Evolutionary conservation across 2,329 filamentous ascomycete species (phyloP), one percentile per base, ranked within the genome.

Genomic region (Nothophoma quercina): DNA sequence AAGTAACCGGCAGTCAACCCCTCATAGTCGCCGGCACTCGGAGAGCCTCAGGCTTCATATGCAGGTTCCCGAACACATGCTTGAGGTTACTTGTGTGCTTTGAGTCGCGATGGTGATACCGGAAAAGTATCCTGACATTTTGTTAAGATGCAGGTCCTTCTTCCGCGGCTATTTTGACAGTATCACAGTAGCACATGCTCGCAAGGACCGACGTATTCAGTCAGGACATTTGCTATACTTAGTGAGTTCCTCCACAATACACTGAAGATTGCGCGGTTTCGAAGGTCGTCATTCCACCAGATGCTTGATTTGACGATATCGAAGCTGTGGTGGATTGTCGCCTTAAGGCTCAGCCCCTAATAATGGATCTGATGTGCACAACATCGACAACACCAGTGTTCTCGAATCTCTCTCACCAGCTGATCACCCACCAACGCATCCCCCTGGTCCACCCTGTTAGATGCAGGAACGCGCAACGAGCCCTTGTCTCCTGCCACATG

Each of bases 391-490:
- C 22, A 16, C 30, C 25, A n/a, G 22, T 10, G 44, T 32, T 54
- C 45, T 54, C 45, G 51, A 55, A 34, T 28, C 22, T n/a, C 22
- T n/a, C 22, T 22, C 23, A 26, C 28, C 39, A 19, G 33, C 33
- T 39, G 40, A 49, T 49, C 51, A 30, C 29, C 42, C 45, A 35
- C 51, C 51, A 41, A 39, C 45, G 41, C 49, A 52, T 39, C 29
- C 15, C 26, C 13, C 38, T 21, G 28, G 26, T 38, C 21, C 40
- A 43, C 50, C 50, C 16, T 41, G 39, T 40, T 44, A 16, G 18
- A 41, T 45, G 44, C 44, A 50, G 45, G 51, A 55, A 55, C 51
- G 28, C 51, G 51, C 51, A 55, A 55, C 35, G n/a, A 28, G 39
- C 44, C 45, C 34, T 35, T 29, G 15, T 33, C 33, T 40, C 16